Conservation (phyloP, 169 alveolate genomes). For the Theileria annulata region DNA sequence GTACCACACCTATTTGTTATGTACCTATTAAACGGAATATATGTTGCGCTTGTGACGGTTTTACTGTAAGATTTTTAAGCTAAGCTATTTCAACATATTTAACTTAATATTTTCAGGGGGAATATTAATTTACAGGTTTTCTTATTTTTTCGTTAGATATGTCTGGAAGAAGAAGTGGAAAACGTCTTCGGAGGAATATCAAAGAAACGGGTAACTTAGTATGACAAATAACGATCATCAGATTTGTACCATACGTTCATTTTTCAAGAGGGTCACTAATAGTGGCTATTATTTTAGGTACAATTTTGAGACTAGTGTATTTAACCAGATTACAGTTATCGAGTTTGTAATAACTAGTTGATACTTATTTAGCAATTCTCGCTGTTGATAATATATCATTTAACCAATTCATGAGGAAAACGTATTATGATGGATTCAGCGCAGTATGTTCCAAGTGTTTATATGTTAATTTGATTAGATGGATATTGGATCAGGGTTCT, state of each 20-base stretch:
- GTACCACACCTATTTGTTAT: constrained; percentile 11
- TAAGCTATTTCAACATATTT: neutral
- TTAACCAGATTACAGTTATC: neutral
- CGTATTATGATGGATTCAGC: constrained; percentile 50
- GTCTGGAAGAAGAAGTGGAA: neutral
- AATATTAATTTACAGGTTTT: neutral
- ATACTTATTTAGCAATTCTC: constrained; percentile 39
- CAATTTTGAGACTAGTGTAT: neutral
- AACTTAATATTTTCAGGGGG: no score
- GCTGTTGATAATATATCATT: constrained; percentile 49
- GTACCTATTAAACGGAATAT: constrained; percentile 10
- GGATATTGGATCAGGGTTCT: constrained; percentile 61
- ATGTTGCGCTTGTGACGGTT: constrained; percentile 1
- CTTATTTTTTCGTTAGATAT: neutral
- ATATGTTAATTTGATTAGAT: constrained; percentile 14
- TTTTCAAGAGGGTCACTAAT: constrained; percentile 13
- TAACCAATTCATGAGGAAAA: constrained; percentile 43
- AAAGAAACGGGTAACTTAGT: neutral
- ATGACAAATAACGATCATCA: neutral
- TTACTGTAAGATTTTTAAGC: neutral
- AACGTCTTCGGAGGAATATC: neutral
- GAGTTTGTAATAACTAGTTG: neutral
- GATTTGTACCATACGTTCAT: constrained; percentile 9
- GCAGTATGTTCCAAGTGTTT: constrained; percentile 7
- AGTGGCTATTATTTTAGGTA: constrained; percentile 13